Evolutionary conservation across 305 asterid genomes (phyloP), one percentile per base, ranked within the genome.

Genomic region (Euphrasia arctica): DNA sequence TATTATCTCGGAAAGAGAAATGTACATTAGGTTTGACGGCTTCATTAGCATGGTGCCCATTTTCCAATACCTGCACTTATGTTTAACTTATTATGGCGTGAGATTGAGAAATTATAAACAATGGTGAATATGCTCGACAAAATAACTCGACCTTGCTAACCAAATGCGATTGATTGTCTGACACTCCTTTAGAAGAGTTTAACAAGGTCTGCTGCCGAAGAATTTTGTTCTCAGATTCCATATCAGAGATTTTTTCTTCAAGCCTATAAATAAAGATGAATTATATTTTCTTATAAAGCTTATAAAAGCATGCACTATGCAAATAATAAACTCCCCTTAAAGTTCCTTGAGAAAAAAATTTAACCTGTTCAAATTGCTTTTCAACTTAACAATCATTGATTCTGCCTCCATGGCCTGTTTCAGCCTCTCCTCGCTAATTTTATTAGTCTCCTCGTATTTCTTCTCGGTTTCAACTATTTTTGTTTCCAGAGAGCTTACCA

Each of bases 381-480:
- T 94, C 85, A 94, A 71, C 82, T 91, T 89, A 77, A 94, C 91
- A 61, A 94, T 77, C 67, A 77, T 80, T 18, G 97, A 81, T 84
- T 94, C 99, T 61, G 99, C 97, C 51, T 94, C 99, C 83, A 77
- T 50, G 15, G 93, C 92, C 73, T 88, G 97, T 81, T 84, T 91
- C 82, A 94, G 74, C 77, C 98, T 82, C 79, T 86, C 96, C 85
- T 91, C 96, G 70, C 97, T 82, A 50, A 94, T 86, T 79, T 91
- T 94, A 73, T 69, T 86, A 13, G 98, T 80, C 78, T 94, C 99
- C 82, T 88, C 96, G 70, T 77, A 91, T 67, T 77, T 94, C 87
- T 78, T 85, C 80, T 88, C 97, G 31, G 99, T 94, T 71, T 94
- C 98, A 64, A 77, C 91, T 75, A 91, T 88, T 82, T 82, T 94